Evolutionary conservation across 495 filamentous ascomycete genomes (phyloP).

Genomic region (Penicillium chermesinum): DNA sequence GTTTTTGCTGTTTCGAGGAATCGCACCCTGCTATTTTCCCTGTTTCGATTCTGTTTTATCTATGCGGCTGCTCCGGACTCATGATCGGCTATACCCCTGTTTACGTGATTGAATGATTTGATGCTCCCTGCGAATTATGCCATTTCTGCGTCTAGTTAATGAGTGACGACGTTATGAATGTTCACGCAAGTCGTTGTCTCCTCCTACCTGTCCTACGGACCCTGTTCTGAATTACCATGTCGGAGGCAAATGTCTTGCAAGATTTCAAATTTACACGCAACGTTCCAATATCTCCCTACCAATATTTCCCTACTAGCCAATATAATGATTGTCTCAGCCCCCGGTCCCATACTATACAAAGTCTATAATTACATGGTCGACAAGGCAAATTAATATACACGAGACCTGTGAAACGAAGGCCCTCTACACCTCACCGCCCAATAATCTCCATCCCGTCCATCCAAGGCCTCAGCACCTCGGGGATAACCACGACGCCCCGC

Average conservation of each 20-base stretch:
- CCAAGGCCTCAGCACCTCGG: constrained; percentile 70
- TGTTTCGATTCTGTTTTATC: neutral
- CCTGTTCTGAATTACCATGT: neutral
- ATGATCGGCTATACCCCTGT: constrained; percentile 6
- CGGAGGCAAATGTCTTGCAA: neutral
- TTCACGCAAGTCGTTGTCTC: neutral
- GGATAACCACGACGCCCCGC: constrained; percentile 60
- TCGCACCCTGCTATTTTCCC: neutral
- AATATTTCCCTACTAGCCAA: too few species aligned
- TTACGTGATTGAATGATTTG: constrained; percentile 12
- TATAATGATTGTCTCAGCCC: neutral
- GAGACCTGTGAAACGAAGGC: neutral
- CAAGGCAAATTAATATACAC: neutral
- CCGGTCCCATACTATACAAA: neutral
- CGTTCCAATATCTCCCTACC: too few species aligned
- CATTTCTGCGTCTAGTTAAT: constrained; percentile 11
- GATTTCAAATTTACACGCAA: neutral
- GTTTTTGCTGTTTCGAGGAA: neutral
- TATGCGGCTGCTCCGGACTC: neutral
- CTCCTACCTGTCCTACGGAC: neutral
- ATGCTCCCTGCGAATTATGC: constrained; percentile 14
- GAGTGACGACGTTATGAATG: constrained; percentile 22
- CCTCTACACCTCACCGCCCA: constrained; percentile 15
- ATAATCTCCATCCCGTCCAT: constrained; percentile 75
- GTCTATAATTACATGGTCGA: neutral